phyloP scores from a whole-genome alignment of 2,329 filamentous ascomycete species.

The Diaporthe velutina region DNA sequence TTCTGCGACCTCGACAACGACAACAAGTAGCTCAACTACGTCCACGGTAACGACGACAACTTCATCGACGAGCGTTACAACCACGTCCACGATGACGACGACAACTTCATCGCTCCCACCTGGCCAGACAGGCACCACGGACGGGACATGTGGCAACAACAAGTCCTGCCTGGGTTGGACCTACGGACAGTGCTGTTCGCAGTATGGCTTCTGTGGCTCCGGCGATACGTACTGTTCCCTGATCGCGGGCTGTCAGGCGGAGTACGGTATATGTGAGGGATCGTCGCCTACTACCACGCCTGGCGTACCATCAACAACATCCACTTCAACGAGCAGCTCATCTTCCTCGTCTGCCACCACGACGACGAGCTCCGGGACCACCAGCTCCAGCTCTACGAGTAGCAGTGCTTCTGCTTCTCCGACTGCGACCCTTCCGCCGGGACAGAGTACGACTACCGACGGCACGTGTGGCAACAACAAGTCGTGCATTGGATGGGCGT shows the following conservation, averaged over 20 bases:
- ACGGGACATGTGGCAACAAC: slow-evolving; percentile 31
- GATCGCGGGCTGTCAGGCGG: slow-evolving; percentile 11
- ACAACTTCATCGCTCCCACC: slow-evolving; percentile 16
- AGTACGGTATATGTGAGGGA: slow-evolving; percentile 7
- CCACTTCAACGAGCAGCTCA: background rate
- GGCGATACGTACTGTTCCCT: slow-evolving; percentile 18
- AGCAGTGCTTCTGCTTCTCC: slow-evolving; percentile 22
- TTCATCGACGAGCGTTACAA: background rate
- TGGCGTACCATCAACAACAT: background rate
- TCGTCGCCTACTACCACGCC: background rate
- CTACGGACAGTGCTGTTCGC: slow-evolving; percentile 35
- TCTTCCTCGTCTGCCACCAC: background rate
- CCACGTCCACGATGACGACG: slow-evolving; percentile 9
- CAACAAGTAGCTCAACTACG: background rate
- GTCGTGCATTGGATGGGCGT: slow-evolving; percentile 28
- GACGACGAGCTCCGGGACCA: background rate
- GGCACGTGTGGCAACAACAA: slow-evolving; percentile 30
- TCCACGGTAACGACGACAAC: slow-evolving; percentile 2
- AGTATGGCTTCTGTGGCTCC: slow-evolving; percentile 28
- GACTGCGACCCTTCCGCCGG: slow-evolving; percentile 6
- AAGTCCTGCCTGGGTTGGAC: slow-evolving; percentile 31
- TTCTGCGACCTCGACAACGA: background rate
- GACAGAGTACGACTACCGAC: slow-evolving; percentile 20
- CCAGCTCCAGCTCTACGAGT: background rate
- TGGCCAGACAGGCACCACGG: slow-evolving; percentile 20